Percentiles rank a stretch among this genome's conserved stretches.
Conservation (phyloP, 441 rosid genomes). For the Melastoma candidum region DNA sequence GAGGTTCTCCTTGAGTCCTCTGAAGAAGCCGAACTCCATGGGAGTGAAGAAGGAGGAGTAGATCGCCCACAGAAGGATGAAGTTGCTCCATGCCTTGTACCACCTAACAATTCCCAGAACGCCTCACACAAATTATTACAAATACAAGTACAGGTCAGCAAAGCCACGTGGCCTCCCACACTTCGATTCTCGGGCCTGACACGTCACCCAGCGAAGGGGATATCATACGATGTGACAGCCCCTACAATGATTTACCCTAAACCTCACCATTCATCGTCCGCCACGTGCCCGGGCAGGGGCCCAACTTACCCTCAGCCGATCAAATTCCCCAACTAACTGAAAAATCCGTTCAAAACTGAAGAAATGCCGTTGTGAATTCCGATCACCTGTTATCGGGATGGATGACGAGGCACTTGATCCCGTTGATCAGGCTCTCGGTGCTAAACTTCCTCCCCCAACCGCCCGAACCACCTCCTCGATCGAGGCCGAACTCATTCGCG, state of each 20-base stretch:
- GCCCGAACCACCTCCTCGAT: background rate
- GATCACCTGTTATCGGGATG: constrained; percentile 63
- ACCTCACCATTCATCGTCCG: too few relatives aligned
- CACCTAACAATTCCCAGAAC: constrained; percentile 28
- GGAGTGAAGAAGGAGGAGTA: constrained; percentile 97
- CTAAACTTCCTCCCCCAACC: constrained; percentile 20
- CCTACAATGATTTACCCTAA: too few relatives aligned
- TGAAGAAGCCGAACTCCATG: constrained; percentile 91
- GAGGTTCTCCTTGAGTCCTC: constrained; percentile 76
- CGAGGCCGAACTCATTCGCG: constrained; percentile 36
- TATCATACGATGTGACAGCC: too few relatives aligned
- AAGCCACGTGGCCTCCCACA: too few relatives aligned
- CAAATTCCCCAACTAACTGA: background rate
- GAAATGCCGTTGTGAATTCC: too few relatives aligned
- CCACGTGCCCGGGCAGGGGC: too few relatives aligned
- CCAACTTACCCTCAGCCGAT: too few relatives aligned
- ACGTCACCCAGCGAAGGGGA: too few relatives aligned
- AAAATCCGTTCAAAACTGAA: background rate
- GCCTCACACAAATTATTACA: too few relatives aligned
- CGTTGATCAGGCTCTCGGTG: constrained; percentile 26
- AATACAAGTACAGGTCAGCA: too few relatives aligned
- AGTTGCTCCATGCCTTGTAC: constrained; percentile 59
- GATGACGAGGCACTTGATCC: constrained; percentile 40
- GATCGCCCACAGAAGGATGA: constrained; percentile 81
- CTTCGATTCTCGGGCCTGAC: too few relatives aligned